phyloP scores from a whole-genome alignment of 805 yeast genomes.

The Suhomyces sp. region DNA sequence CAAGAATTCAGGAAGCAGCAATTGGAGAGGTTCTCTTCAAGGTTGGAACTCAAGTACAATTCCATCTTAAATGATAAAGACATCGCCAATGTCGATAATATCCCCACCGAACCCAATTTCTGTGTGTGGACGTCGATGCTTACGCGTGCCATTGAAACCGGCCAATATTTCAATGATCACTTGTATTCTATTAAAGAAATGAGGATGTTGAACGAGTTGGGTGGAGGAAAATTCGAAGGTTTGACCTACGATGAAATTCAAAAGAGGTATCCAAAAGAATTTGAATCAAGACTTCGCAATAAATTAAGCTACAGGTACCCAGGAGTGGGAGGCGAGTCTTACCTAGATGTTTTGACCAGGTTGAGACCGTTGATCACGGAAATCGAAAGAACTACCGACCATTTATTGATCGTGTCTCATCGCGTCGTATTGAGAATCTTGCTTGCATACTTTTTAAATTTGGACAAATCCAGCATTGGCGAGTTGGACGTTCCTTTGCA shows the following conservation, averaged over 20 bases:
- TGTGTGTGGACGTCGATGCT: conserved; percentile 94
- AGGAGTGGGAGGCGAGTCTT: conserved; percentile 96
- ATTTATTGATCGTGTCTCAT: conserved; percentile 78
- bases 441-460: conserved; percentile 83
- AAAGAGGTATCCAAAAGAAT: conserved; percentile 69
- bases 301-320: conserved; percentile 89
- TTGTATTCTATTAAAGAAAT: conserved; percentile 77
- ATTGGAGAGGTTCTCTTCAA: conserved; percentile 49
- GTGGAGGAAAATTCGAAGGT: conserved; percentile 91
- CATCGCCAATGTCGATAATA: conserved; percentile 23
- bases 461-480: conserved; percentile 75
- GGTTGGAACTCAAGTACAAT: conserved; percentile 44
- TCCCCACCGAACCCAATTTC: conserved; percentile 64
- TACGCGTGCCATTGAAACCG: conserved; percentile 73
- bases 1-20: conserved; percentile 64
- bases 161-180: conserved; percentile 69
- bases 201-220: conserved; percentile 90
- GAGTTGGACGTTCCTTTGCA: conserved; percentile 92
- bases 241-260: conserved; percentile 89
- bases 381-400: conserved; percentile 87
- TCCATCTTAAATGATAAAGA: conserved; percentile 24
- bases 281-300: conserved; percentile 67
- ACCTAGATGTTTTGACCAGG: conserved; percentile 88
- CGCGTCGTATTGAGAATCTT: conserved; percentile 87
- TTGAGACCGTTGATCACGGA: conserved; percentile 88